Evolutionary conservation across 768 basidiomycete genomes (phyloP).

Genomic region (Lentinus brumalis): DNA sequence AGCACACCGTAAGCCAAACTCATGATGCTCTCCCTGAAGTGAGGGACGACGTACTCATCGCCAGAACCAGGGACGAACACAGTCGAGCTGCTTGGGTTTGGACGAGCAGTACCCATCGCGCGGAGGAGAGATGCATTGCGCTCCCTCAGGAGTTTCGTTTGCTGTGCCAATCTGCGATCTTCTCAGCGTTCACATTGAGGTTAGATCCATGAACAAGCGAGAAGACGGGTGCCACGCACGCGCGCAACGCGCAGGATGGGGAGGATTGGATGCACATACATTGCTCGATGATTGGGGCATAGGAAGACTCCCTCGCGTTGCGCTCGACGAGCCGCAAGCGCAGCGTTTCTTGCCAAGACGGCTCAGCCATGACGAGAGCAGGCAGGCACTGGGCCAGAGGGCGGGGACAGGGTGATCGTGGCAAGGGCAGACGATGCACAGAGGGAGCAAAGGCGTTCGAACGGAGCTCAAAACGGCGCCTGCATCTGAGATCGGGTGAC

Average conservation of each 20-base stretch:
- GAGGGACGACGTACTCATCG: conserved; percentile 65
- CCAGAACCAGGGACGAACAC: conserved; percentile 59
- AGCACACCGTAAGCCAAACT: background rate
- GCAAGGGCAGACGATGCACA: conserved; percentile 14
- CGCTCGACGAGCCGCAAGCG: conserved; percentile 80
- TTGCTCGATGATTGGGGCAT: conserved; percentile 87
- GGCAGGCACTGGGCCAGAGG: background rate
- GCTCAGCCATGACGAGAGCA: conserved; percentile 66
- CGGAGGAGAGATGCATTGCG: conserved; percentile 87
- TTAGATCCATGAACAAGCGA: conserved; percentile 10
- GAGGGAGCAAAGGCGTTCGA: conserved; percentile 19
- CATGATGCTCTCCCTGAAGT: conserved; percentile 1
- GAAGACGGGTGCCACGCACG: background rate
- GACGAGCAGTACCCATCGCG: conserved; percentile 74
- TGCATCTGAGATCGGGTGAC: conserved; percentile 24
- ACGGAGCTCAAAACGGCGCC: conserved; percentile 28
- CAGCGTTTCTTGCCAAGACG: conserved; percentile 82
- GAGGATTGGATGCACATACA: conserved; percentile 54
- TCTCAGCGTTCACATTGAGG: conserved; percentile 32
- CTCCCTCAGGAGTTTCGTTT: conserved; percentile 89
- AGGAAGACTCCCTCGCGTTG: conserved; percentile 79
- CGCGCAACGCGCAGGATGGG: conserved; percentile 7
- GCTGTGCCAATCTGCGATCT: conserved; percentile 92
- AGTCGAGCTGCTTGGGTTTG: conserved; percentile 62
- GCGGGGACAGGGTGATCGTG: conserved; percentile 5